Percentiles rank a stretch among this genome's conserved stretches.
phyloP scores from a whole-genome alignment of 2,329 filamentous ascomycete species.

The Aurifilum marmelostoma region DNA sequence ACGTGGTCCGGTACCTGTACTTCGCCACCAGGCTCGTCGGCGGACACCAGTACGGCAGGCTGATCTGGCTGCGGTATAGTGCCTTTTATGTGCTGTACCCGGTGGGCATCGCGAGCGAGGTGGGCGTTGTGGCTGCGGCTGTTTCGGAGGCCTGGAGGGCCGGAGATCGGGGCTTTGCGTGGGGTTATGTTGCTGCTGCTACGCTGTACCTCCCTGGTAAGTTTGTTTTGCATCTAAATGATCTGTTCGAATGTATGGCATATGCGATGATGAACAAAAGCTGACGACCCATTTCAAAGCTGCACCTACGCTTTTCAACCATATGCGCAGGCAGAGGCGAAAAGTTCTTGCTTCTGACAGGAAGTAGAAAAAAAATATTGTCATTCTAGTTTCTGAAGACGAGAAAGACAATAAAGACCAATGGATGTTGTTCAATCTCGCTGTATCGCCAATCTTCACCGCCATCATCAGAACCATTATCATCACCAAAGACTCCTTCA shows the following conservation, averaged over 20 bases:
- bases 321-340: constrained; percentile 26
- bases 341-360: constrained; percentile 19
- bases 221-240: not conserved
- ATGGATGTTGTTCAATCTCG: not conserved
- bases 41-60: constrained; percentile 24
- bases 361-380: not conserved
- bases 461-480: not conserved
- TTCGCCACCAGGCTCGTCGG: constrained; percentile 25
- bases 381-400: not conserved
- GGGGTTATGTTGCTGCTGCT: constrained; percentile 23
- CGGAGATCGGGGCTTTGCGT: constrained; percentile 12
- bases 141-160: constrained; percentile 9
- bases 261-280: too few species aligned
- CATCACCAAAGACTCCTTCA: not conserved
- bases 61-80: constrained; percentile 28
- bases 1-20: constrained; percentile 26
- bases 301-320: constrained; percentile 25
- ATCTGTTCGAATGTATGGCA: too few species aligned
- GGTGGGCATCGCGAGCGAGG: constrained; percentile 24
- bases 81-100: constrained; percentile 28
- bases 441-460: not conserved
- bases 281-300: constrained; percentile 10
- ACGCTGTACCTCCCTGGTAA: constrained; percentile 25
- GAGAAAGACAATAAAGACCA: not conserved
- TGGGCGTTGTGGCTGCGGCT: constrained; percentile 21